phyloP scores from a whole-genome alignment of 2,329 filamentous ascomycete species.

The Colletotrichum sp. region DNA sequence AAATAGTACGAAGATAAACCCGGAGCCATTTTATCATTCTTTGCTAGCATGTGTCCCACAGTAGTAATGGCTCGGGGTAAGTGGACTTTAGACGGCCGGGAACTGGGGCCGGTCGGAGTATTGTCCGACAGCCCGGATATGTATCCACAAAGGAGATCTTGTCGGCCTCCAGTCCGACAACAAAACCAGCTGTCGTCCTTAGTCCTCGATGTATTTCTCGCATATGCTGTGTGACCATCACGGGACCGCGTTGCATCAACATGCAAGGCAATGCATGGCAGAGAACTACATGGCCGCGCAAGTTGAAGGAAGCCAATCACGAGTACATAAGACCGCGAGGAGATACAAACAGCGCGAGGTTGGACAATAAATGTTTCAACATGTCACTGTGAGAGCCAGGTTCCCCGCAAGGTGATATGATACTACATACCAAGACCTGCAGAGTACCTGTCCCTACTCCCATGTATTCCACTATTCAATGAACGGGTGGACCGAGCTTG shows the following conservation, averaged over 20 bases:
- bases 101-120: not conserved
- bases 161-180: not conserved
- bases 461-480: not conserved
- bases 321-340: not conserved
- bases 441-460: accelerated
- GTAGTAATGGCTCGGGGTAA: not conserved
- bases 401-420: not conserved
- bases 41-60: not conserved
- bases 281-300: not conserved
- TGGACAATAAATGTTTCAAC: not conserved
- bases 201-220: not conserved
- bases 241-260: not conserved
- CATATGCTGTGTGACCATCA: not conserved
- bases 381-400: not conserved
- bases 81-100: not conserved
- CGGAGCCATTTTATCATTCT: not conserved
- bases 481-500: not conserved
- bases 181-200: not conserved
- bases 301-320: not conserved
- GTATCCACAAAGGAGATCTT: not conserved
- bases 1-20: not conserved
- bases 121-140: not conserved
- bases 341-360: not conserved
- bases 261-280: not conserved
- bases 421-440: not conserved